phyloP scores from a whole-genome alignment of 495 filamentous ascomycete genomes.

The Penicillium psychrofluorescens region DNA sequence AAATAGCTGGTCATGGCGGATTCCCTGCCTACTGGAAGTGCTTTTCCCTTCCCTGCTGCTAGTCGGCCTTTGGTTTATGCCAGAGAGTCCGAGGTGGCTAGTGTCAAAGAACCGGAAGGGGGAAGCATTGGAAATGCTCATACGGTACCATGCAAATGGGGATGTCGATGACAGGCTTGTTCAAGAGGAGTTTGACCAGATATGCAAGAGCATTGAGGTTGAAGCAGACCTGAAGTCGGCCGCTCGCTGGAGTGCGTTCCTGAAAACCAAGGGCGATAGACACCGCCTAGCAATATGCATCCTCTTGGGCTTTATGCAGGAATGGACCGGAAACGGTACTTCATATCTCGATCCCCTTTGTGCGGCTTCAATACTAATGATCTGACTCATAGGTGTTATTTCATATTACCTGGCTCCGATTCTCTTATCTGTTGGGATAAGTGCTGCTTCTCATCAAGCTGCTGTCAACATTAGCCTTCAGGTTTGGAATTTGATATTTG shows the following conservation, averaged over 20 bases:
- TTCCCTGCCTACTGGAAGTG: constrained; percentile 16
- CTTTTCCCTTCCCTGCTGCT: constrained; percentile 15
- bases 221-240: constrained; percentile 15
- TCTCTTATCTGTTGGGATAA: constrained; percentile 49
- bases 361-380: not conserved
- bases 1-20: constrained; percentile 19
- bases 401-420: constrained; percentile 52
- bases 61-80: constrained; percentile 10
- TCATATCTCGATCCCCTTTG: too few species aligned
- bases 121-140: constrained; percentile 32
- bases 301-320: constrained; percentile 49
- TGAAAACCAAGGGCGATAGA: constrained; percentile 58
- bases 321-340: constrained; percentile 60
- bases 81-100: constrained; percentile 30
- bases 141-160: constrained; percentile 28
- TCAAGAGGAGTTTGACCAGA: constrained; percentile 27
- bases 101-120: constrained; percentile 28
- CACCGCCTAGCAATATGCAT: constrained; percentile 53
- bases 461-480: constrained; percentile 18
- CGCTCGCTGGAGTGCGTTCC: constrained; percentile 34
- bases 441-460: constrained; percentile 36
- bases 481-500: constrained; percentile 16
- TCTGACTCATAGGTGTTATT: constrained; percentile 33
- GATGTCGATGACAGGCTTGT: constrained; percentile 17
- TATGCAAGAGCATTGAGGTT: constrained; percentile 45